Base-by-base conservation (phyloP, 2,329 filamentous ascomycete genomes). In the Hypoxylon sp. region DNA sequence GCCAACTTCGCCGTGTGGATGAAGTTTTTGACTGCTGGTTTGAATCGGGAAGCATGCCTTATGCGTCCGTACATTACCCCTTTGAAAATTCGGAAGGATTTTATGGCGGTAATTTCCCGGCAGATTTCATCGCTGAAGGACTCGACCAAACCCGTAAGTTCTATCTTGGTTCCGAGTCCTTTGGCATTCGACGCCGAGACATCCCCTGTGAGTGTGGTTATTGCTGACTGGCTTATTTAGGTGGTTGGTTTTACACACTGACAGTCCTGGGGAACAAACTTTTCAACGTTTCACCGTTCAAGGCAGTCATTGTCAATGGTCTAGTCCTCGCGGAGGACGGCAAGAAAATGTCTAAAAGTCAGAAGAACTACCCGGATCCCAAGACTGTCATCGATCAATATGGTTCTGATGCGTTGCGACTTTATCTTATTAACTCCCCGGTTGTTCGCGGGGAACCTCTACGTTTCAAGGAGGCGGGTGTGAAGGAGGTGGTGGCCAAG, bases 341-440 rank as follows among this genome's bases (percentile, higher is more conserved):
- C 62, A 98, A 97, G 85, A 98, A 98, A 85, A 98, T 98, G 95
- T 97, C 94, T 5, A 98, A 98, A 82, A 90, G 95, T 59, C 85
- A 97, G 64, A 97, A 98, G 84, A 98, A 98, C 81, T 98, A 97
- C 80, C 95, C 95, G 0, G 94, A 97, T 76, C 95, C 95, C 10
- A 84, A 84, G 63, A 83, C 94, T 57, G 89, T 98, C 73, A 96
- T 98, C 86, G 83, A 92, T 64, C 92, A 92, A 76, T 97, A 97
- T 78, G 95, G 95, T 19, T 94, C 94, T 1, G 95, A 98, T 82
- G 94, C 95, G 31, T 88, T 98, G 54, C 91, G 95, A 61, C 86
- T 98, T n/a, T 98, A 98, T 78, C 87, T 98, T 76, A 98, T 98
- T 82, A 98, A 97, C 82, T 98, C 94, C 0, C 95, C 95, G 0